Percentiles rank a stretch among this genome's conserved stretches.
phyloP scores from a whole-genome alignment of 768 basidiomycete species.

The Dendrothele bispora region DNA sequence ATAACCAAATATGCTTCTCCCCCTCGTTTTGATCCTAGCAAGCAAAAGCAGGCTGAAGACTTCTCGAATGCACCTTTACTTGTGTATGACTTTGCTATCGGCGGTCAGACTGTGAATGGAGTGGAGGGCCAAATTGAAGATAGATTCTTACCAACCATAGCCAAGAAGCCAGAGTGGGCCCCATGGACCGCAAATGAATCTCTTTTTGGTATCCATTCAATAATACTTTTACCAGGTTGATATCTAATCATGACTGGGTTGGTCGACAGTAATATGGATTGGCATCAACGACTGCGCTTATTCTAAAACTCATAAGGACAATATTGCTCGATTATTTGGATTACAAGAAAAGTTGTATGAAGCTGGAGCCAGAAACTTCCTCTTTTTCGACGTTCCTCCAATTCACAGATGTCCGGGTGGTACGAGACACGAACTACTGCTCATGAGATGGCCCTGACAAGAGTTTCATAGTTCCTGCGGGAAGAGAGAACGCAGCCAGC shows the following conservation, averaged over 20 bases:
- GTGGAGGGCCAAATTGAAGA: slow-evolving; percentile 39
- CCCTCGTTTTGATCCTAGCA: slow-evolving; percentile 30
- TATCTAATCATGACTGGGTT: too few relatives aligned
- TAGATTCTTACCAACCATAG: slow-evolving; percentile 35
- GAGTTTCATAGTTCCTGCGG: not conserved
- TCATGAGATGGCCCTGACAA: not conserved
- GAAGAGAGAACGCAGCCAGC: slow-evolving; percentile 3
- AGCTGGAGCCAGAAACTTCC: slow-evolving; percentile 49
- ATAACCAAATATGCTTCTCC: slow-evolving; percentile 41
- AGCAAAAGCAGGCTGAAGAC: slow-evolving; percentile 25
- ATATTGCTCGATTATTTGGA: slow-evolving; percentile 37
- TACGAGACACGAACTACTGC: not conserved
- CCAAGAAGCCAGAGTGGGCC: slow-evolving; percentile 34
- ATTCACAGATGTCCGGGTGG: slow-evolving; percentile 38
- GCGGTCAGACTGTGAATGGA: slow-evolving; percentile 47
- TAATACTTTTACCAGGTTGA: too few relatives aligned
- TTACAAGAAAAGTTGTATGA: slow-evolving; percentile 50
- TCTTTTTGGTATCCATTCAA: slow-evolving; percentile 47
- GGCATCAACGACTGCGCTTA: slow-evolving; percentile 65
- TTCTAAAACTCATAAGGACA: slow-evolving; percentile 15
- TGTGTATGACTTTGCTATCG: slow-evolving; percentile 58
- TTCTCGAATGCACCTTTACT: slow-evolving; percentile 38
- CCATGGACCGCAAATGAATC: slow-evolving; percentile 42
- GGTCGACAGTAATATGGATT: slow-evolving; percentile 59
- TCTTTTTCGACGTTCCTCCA: slow-evolving; percentile 44